Percentiles rank a stretch among this genome's conserved stretches.
phyloP scores from a whole-genome alignment of 352 stramenopile species.

The Thalassiosira hispida region DNA sequence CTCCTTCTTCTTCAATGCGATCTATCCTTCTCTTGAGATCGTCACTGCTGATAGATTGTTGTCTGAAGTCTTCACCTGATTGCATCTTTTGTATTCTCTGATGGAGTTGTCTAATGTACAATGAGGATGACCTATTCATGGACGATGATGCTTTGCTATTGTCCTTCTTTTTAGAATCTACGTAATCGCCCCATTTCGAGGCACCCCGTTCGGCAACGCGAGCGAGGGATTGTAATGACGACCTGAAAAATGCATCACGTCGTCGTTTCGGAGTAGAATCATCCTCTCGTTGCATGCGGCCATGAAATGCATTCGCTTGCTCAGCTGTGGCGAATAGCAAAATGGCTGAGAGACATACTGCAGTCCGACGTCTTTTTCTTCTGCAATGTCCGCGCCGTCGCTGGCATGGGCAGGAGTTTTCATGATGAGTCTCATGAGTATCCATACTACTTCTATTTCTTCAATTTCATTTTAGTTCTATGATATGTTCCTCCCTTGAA shows the following conservation, averaged over 20 bases:
- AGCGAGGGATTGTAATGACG: slow-evolving; percentile 28
- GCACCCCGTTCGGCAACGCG: slow-evolving; percentile 38
- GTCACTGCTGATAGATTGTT: not conserved
- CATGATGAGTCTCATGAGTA: no score
- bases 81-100: slow-evolving; percentile 25
- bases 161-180: not conserved
- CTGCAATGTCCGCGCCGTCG: not conserved
- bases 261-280: slow-evolving; percentile 3
- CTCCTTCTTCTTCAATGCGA: not conserved
- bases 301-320: slow-evolving; percentile 15
- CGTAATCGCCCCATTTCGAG: slow-evolving; percentile 44
- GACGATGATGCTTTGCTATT: slow-evolving; percentile 8
- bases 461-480: no score
- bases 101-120: slow-evolving; percentile 29
- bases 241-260: slow-evolving; percentile 9
- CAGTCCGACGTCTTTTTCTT: not conserved
- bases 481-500: no score
- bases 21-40: not conserved
- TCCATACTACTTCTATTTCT: no score
- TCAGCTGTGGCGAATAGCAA: not conserved
- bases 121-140: slow-evolving; percentile 11
- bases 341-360: no score
- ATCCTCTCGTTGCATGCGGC: slow-evolving; percentile 1
- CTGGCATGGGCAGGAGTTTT: not conserved
- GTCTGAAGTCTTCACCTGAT: not conserved